These are phyloP conservation scores for Scedosporium aurantiacum DNA, from an alignment of 2,329 filamentous ascomycete genomes.

Conservation along the genomic window DNA sequence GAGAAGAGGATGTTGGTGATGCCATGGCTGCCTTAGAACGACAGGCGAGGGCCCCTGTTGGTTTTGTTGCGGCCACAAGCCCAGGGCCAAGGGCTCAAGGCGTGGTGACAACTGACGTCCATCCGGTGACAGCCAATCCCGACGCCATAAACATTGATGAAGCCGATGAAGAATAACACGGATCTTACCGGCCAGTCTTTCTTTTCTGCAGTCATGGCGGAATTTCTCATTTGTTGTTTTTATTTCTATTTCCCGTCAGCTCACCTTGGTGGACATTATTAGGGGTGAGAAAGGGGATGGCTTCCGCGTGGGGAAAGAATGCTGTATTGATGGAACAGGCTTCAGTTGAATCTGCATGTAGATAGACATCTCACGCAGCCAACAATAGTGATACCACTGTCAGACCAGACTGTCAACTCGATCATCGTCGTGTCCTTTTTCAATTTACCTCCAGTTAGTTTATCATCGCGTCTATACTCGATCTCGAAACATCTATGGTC, in stretches of 20 bases:
- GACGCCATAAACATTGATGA: conserved; percentile 77
- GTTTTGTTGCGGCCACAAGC: conserved; percentile 75
- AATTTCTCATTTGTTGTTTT: too few species aligned
- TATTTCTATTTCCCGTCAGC: neutral
- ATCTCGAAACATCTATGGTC: too few species aligned
- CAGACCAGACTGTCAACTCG: too few species aligned
- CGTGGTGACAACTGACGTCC: conserved; percentile 18
- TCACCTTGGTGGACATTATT: neutral
- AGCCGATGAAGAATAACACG: conserved; percentile 46
- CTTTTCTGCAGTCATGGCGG: neutral
- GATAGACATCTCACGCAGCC: too few species aligned
- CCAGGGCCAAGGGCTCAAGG: conserved; percentile 56
- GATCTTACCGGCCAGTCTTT: neutral
- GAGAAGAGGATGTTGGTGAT: conserved; percentile 49
- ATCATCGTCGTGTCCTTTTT: too few species aligned
- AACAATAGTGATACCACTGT: too few species aligned
- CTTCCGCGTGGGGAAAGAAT: too few species aligned
- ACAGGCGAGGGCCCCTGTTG: conserved; percentile 76
- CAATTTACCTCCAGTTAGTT: too few species aligned
- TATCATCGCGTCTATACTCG: too few species aligned
- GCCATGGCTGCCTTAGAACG: conserved; percentile 85
- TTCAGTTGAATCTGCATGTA: too few species aligned
- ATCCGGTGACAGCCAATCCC: conserved; percentile 53
- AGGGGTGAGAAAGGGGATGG: too few species aligned
- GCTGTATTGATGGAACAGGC: too few species aligned